Conservation (phyloP, 345 rosid species). For the Linum trigynum region DNA sequence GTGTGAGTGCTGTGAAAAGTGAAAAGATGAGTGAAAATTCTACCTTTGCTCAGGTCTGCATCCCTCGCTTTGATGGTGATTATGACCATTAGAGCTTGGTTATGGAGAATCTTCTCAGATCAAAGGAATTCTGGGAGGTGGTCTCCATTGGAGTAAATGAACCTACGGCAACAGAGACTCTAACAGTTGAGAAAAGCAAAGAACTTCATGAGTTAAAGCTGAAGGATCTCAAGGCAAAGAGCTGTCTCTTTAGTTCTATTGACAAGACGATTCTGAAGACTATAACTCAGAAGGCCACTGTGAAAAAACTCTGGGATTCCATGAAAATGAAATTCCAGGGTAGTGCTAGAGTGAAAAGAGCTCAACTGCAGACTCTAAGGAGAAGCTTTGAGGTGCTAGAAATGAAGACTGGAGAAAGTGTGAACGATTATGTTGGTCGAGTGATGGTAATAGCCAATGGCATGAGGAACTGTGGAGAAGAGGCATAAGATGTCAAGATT, state of each 20-base stretch:
- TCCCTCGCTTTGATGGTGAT: background rate
- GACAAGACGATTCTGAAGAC: background rate
- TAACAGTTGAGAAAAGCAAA: background rate
- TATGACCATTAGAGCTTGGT: background rate
- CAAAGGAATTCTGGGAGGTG: slow-evolving; percentile 4
- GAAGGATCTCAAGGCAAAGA: background rate
- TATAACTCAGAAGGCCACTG: background rate
- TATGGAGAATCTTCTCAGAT: background rate
- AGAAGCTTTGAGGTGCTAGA: background rate
- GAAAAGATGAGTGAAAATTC: background rate
- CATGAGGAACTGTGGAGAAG: background rate
- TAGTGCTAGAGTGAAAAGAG: background rate
- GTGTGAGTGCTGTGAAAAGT: background rate
- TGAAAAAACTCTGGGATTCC: background rate
- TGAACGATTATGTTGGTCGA: background rate
- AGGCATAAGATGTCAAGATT: background rate
- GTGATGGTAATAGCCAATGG: background rate
- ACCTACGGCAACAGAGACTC: accelerated
- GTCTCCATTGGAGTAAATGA: background rate
- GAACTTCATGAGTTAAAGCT: background rate
- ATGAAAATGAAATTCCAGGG: background rate
- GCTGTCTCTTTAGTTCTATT: background rate
- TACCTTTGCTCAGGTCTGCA: background rate
- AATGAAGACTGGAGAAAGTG: background rate
- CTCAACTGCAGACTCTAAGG: background rate